Evolutionary conservation across 1,284 basidiomycete genomes (phyloP).

Genomic region (Marasmius tenuissimus): DNA sequence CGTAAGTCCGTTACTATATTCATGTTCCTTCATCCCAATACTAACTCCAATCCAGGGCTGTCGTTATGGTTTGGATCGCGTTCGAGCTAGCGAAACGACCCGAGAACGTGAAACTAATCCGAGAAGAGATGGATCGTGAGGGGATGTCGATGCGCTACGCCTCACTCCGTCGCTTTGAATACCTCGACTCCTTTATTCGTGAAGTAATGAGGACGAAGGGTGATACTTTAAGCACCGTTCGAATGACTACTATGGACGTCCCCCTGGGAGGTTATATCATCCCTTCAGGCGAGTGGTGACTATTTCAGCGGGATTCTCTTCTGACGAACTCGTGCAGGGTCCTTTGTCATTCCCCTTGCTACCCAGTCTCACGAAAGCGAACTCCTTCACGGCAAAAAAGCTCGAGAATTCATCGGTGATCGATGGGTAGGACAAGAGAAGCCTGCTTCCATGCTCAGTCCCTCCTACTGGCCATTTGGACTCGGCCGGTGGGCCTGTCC

Average conservation of each 20-base stretch:
- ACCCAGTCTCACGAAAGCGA: conserved; percentile 31
- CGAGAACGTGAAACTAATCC: conserved; percentile 18
- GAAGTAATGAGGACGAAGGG: conserved; percentile 39
- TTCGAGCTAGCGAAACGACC: conserved; percentile 23
- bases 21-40: not conserved
- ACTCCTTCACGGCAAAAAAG: conserved; percentile 24
- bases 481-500: conserved; percentile 37
- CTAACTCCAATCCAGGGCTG: conserved; percentile 18
- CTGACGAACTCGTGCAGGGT: conserved; percentile 15
- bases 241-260: conserved; percentile 30
- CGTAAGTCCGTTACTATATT: conserved; percentile 20
- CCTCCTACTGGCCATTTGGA: conserved; percentile 34
- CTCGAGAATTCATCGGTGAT: conserved; percentile 31
- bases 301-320: not conserved
- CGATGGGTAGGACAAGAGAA: conserved; percentile 31
- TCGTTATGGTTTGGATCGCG: conserved; percentile 34
- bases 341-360: conserved; percentile 29
- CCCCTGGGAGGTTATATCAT: conserved; percentile 31
- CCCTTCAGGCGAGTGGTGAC: conserved; percentile 25
- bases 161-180: conserved; percentile 28
- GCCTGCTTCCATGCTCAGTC: conserved; percentile 30
- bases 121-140: conserved; percentile 20
- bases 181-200: conserved; percentile 37
- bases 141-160: conserved; percentile 26
- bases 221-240: conserved; percentile 32